phyloP scores from a whole-genome alignment of 2,329 filamentous ascomycete species.

The Aspergillus persii region DNA sequence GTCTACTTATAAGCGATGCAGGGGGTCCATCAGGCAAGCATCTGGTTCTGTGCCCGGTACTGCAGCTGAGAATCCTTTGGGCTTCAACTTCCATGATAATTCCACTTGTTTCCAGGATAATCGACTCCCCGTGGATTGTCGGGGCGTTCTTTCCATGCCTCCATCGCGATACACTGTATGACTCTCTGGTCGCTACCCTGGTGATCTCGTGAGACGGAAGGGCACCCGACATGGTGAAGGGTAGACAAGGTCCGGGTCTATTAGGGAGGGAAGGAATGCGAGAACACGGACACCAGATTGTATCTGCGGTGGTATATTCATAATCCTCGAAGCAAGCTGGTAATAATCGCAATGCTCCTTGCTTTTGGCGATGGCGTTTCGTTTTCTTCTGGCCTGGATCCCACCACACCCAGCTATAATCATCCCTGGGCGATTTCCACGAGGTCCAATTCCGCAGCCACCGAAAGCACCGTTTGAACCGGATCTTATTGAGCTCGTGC shows the following conservation, averaged over 20 bases:
- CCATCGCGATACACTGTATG: neutral
- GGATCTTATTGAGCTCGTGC: conserved; percentile 29
- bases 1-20: neutral
- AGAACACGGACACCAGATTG: conserved; percentile 26
- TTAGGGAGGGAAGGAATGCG: conserved; percentile 5
- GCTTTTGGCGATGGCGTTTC: conserved; percentile 19
- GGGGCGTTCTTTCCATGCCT: neutral
- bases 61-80: neutral
- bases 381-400: conserved; percentile 31
- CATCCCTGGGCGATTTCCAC: conserved; percentile 35
- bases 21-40: neutral
- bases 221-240: conserved; percentile 8
- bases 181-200: neutral
- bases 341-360: conserved; percentile 21
- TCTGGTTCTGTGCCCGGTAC: neutral
- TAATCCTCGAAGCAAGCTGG: conserved; percentile 28
- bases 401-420: conserved; percentile 44
- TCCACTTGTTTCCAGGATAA: neutral
- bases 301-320: conserved; percentile 21
- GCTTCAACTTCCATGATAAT: neutral
- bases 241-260: neutral
- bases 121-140: neutral
- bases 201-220: neutral
- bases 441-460: conserved; percentile 26
- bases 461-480: conserved; percentile 18